These are phyloP conservation scores for Trichoderma arundinaceum DNA, from an alignment of 2,329 filamentous ascomycete species.

Conservation along the genomic window DNA sequence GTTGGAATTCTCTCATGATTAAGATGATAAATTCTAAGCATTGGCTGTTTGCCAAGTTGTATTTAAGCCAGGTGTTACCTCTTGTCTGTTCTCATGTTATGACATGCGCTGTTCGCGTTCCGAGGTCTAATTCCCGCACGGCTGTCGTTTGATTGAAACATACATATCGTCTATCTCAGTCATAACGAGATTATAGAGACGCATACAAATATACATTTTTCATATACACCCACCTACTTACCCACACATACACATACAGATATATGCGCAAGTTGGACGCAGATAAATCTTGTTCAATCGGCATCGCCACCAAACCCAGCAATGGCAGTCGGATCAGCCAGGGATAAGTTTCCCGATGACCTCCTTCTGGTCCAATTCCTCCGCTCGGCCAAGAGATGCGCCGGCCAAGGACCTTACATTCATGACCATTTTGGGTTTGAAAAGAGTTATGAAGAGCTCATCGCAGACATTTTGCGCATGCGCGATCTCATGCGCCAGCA, in stretches of 20 bases:
- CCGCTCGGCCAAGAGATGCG: slow-evolving; percentile 27
- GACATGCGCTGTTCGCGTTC: neutral
- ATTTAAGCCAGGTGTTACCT: neutral
- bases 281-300: neutral
- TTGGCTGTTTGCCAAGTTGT: neutral
- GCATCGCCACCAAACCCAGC: neutral
- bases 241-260: neutral
- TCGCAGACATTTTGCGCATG: slow-evolving; percentile 35
- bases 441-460: slow-evolving; percentile 35
- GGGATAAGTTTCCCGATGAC: slow-evolving; percentile 33
- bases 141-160: neutral
- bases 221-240: neutral
- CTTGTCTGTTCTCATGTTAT: neutral
- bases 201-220: neutral
- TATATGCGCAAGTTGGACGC: neutral
- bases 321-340: slow-evolving; percentile 22
- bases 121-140: neutral
- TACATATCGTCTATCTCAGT: neutral
- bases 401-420: slow-evolving; percentile 27
- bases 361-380: slow-evolving; percentile 34
- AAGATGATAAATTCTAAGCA: slow-evolving; percentile 15
- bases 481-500: slow-evolving; percentile 26
- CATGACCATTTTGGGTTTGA: slow-evolving; percentile 34
- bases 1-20: slow-evolving; percentile 2
- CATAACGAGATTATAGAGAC: neutral